A percentile compares a stretch with the other conserved stretches of the same genome.
phyloP scores from a whole-genome alignment of 1,284 basidiomycete species.

The Rhodofomes roseus region DNA sequence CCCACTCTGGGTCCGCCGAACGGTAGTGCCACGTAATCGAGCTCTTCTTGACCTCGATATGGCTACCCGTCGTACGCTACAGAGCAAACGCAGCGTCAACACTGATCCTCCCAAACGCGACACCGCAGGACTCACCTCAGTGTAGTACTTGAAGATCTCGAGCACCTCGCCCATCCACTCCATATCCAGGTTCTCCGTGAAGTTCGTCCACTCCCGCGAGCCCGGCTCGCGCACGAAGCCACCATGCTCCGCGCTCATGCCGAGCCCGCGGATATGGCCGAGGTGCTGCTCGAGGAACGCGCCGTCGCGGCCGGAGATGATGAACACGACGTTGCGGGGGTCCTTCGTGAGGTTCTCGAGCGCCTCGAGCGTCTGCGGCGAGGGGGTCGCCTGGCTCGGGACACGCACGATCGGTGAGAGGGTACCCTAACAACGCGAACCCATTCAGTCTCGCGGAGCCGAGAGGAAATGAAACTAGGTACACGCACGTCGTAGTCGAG shows the following conservation, averaged over 20 bases:
- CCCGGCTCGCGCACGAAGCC: constrained; percentile 85
- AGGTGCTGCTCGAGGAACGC: constrained; percentile 91
- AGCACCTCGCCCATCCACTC: constrained; percentile 95
- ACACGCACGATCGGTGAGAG: constrained; percentile 96
- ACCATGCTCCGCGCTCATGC: constrained; percentile 96
- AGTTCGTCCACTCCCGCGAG: constrained; percentile 73
- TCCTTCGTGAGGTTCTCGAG: constrained; percentile 75
- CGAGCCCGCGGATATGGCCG: constrained; percentile 79
- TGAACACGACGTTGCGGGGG: constrained; percentile 89
- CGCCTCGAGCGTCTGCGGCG: constrained; percentile 71
- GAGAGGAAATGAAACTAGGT: neutral
- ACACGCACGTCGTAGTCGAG: constrained; percentile 91
- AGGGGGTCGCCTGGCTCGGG: constrained; percentile 86
- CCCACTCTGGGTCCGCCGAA: constrained; percentile 92
- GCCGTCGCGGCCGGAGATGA: constrained; percentile 96
- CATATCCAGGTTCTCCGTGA: constrained; percentile 94
- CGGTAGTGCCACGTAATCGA: constrained; percentile 99
- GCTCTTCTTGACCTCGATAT: constrained; percentile 96
- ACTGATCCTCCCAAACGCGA: neutral
- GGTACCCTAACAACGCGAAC: constrained; percentile 62
- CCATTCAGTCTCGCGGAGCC: neutral
- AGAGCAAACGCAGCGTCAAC: constrained; percentile 17
- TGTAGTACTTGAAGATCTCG: constrained; percentile 96
- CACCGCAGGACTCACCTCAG: constrained; percentile 54
- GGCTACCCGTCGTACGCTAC: constrained; percentile 85